phyloP scores from a whole-genome alignment of 2,329 filamentous ascomycete genomes.

The Stagonosporopsis chrysanthemi region DNA sequence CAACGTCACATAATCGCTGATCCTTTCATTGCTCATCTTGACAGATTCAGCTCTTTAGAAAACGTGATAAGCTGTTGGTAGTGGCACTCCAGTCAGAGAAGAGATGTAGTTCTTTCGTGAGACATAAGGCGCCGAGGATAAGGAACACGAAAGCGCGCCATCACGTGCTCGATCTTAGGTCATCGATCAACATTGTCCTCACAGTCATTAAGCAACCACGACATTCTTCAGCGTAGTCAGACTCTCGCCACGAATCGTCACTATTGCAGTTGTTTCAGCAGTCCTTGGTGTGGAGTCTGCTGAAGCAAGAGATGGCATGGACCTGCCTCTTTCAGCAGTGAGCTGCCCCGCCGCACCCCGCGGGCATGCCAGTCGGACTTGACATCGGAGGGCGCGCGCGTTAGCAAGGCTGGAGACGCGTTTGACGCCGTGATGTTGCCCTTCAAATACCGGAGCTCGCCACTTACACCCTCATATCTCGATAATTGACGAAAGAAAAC shows the following conservation, averaged over 20 bases:
- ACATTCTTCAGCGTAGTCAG: background rate
- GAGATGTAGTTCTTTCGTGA: background rate
- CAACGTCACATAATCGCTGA: slow-evolving; percentile 77
- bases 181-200: slow-evolving; percentile 6
- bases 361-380: slow-evolving; percentile 8
- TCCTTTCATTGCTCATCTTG: slow-evolving; percentile 32
- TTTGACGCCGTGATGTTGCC: slow-evolving; percentile 12
- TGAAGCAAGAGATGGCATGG: slow-evolving; percentile 3
- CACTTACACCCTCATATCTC: no score
- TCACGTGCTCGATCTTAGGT: slow-evolving; percentile 7
- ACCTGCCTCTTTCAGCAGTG: slow-evolving; percentile 14
- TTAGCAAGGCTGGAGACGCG: slow-evolving; percentile 15
- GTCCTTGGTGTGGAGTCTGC: background rate
- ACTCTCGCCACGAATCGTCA: background rate
- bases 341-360: slow-evolving; percentile 18
- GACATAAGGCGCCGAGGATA: background rate
- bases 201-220: background rate
- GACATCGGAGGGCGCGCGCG: slow-evolving; percentile 8
- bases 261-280: background rate
- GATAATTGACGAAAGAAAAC: background rate
- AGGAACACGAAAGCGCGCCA: slow-evolving; percentile 7
- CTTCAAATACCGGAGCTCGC: slow-evolving; percentile 9
- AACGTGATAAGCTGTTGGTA: background rate
- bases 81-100: background rate
- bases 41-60: background rate